A percentile compares a stretch with the other conserved stretches of the same genome.
Conservation (phyloP, 352 stramenopile species). For the Phytophthora vignae region DNA sequence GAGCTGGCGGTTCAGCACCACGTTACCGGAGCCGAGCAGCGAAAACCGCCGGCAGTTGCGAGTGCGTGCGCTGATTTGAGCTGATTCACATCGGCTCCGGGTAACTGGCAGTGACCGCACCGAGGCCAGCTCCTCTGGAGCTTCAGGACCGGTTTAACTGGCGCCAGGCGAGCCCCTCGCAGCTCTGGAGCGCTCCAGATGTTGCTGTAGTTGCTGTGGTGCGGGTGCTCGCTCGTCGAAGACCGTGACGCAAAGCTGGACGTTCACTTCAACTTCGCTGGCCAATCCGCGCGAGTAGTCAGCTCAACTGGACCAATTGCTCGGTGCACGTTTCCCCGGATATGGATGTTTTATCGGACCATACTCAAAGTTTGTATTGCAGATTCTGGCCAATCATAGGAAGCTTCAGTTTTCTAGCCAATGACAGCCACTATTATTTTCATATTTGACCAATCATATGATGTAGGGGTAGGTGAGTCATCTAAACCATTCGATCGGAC, state of each 20-base stretch:
- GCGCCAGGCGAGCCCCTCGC: background rate
- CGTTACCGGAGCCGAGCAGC: conserved; percentile 3
- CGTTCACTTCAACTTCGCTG: background rate
- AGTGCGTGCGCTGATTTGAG: conserved; percentile 28
- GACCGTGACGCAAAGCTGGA: background rate
- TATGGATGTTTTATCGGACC: too few species aligned
- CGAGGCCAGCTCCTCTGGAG: background rate
- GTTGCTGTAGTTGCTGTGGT: background rate
- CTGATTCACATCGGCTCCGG: conserved; percentile 7
- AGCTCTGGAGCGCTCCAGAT: background rate
- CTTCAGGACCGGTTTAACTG: background rate
- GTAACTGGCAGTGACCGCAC: conserved; percentile 9
- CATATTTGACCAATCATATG: too few species aligned
- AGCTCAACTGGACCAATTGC: conserved; percentile 6
- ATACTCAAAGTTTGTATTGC: too few species aligned
- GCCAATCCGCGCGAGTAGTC: background rate
- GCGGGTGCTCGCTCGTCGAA: background rate
- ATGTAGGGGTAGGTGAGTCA: too few species aligned
- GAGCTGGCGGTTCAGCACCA: conserved; percentile 13
- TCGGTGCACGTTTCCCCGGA: conserved; percentile 3
- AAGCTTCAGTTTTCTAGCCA: too few species aligned
- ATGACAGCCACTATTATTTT: too few species aligned
- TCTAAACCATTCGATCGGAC: too few species aligned
- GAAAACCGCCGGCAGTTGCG: conserved; percentile 12
- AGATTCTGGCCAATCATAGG: too few species aligned